phyloP scores from a whole-genome alignment of 164 flowering plant species.

The Macadamia integrifolia region DNA sequence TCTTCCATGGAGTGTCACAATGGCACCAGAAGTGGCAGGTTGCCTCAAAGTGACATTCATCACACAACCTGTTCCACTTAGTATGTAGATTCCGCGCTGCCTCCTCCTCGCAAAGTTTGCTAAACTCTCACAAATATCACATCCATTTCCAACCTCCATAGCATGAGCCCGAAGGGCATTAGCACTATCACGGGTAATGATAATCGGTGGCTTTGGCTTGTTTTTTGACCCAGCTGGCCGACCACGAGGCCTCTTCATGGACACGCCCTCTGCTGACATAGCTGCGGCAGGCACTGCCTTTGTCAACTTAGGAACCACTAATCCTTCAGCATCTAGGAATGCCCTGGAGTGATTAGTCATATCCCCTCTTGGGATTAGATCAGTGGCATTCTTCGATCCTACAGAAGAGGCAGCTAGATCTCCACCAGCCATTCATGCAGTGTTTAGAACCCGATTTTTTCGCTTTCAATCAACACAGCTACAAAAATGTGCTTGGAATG shows the following conservation, averaged over 20 bases:
- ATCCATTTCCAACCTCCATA: conserved; percentile 79
- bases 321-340: conserved; percentile 18
- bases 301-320: conserved; percentile 24
- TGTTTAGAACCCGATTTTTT: neutral
- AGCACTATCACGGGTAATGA: conserved; percentile 70
- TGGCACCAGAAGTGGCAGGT: conserved; percentile 57
- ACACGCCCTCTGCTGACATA: conserved; percentile 31
- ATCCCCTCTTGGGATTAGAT: conserved; percentile 21
- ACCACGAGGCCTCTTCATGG: conserved; percentile 60
- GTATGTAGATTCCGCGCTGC: conserved; percentile 66
- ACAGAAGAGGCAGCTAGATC: conserved; percentile 27
- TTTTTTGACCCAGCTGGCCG: conserved; percentile 82
- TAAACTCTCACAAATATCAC: conserved; percentile 65
- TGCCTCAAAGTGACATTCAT: conserved; percentile 75
- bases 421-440: conserved; percentile 43
- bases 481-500: conserved; percentile 4
- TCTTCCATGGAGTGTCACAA: conserved; percentile 78
- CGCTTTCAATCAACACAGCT: neutral
- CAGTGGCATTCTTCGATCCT: conserved; percentile 22
- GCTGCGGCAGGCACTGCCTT: conserved; percentile 21
- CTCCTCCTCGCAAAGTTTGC: conserved; percentile 58
- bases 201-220: conserved; percentile 77
- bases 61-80: conserved; percentile 71
- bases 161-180: conserved; percentile 80
- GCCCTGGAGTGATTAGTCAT: conserved; percentile 18